These are phyloP conservation scores for Termitomyces sp. DNA, from an alignment of 768 basidiomycete genomes.

Conservation along the genomic window DNA sequence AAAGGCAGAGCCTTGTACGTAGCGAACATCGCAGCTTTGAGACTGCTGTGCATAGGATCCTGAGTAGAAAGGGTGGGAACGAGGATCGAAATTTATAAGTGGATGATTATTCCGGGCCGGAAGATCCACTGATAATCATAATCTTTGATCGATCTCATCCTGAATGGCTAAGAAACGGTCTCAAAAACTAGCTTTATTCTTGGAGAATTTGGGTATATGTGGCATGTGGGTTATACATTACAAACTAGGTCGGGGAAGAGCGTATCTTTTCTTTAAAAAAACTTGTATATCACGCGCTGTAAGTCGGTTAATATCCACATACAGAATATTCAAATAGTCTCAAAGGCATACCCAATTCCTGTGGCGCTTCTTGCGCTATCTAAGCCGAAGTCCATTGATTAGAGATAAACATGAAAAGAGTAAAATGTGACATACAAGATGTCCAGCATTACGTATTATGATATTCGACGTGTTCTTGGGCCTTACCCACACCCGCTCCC, in stretches of 20 bases:
- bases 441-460: conserved; percentile 33
- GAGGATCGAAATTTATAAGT: background rate
- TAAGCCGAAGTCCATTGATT: conserved; percentile 8
- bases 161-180: background rate
- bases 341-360: conserved; percentile 20
- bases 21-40: conserved; percentile 44
- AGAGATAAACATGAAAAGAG: background rate
- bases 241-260: conserved; percentile 2
- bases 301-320: background rate
- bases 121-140: too few species aligned
- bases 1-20: conserved; percentile 38
- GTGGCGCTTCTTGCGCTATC: conserved; percentile 40
- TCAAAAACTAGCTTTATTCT: too few species aligned
- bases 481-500: conserved; percentile 38
- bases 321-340: background rate
- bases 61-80: background rate
- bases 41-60: conserved; percentile 22
- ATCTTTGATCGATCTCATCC: too few species aligned
- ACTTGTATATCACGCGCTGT: conserved; percentile 11
- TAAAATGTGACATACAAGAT: conserved; percentile 31
- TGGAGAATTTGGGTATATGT: background rate
- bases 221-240: background rate
- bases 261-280: conserved; percentile 9
- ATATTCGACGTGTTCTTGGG: conserved; percentile 37
- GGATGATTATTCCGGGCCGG: too few species aligned